Evolutionary conservation across 345 rosid genomes (phyloP).

Genomic region (Theobroma cacao): DNA sequence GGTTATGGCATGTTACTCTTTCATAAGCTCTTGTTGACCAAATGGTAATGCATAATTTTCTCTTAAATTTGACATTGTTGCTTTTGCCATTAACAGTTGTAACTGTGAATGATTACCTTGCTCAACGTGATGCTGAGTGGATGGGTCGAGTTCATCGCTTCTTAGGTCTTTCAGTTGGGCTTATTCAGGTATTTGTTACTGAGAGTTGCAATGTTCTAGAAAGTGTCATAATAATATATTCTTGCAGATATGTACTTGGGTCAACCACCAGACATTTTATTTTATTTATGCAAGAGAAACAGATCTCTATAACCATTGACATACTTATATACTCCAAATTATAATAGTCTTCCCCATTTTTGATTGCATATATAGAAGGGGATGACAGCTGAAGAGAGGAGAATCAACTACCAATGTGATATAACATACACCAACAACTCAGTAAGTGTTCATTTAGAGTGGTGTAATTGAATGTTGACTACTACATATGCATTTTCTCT

Average conservation of each 20-base stretch:
- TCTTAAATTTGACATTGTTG: constrained; percentile 1
- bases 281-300: constrained; percentile 6
- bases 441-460: constrained; percentile 42
- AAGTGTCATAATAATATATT: neutral
- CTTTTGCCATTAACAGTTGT: constrained; percentile 61
- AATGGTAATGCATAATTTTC: neutral
- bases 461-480: constrained; percentile 7
- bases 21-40: neutral
- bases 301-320: neutral
- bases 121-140: constrained; percentile 99
- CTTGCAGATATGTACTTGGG: neutral
- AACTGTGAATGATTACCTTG: constrained; percentile 94
- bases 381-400: constrained; percentile 79
- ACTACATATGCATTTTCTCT: neutral
- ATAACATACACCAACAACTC: constrained; percentile 95
- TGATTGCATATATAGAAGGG: constrained; percentile 55
- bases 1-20: neutral
- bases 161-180: constrained; percentile 95
- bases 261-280: neutral
- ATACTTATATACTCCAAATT: neutral
- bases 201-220: neutral
- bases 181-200: constrained; percentile 63
- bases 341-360: constrained; percentile 1
- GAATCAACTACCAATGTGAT: constrained; percentile 76
- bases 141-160: constrained; percentile 96